Evolutionary conservation across 768 basidiomycete species (phyloP).

Genomic region (Kondoa malvinella): DNA sequence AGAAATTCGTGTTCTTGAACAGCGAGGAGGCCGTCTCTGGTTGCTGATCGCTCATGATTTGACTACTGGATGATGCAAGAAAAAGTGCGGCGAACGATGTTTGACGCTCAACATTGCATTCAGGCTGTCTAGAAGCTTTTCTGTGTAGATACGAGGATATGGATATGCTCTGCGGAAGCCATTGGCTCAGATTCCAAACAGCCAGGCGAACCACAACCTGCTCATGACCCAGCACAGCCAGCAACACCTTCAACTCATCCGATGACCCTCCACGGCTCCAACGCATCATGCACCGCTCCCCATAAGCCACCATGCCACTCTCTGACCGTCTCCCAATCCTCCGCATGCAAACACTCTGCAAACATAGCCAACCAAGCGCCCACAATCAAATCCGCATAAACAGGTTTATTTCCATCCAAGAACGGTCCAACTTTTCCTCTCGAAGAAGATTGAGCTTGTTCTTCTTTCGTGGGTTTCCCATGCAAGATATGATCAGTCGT

Average conservation of each 20-base stretch:
- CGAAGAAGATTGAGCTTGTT: not conserved
- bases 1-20: conserved; percentile 21
- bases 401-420: not conserved
- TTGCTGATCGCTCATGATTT: not conserved
- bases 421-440: not conserved
- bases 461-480: not conserved
- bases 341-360: not conserved
- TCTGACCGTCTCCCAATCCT: not conserved
- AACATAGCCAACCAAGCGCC: not conserved
- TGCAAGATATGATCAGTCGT: not conserved
- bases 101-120: no score
- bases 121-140: no score
- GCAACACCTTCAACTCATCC: not conserved
- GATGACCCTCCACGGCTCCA: not conserved
- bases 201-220: no score
- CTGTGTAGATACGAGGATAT: no score
- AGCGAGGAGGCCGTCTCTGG: not conserved
- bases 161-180: no score
- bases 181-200: no score
- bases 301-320: not conserved
- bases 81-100: no score
- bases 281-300: not conserved
- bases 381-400: not conserved
- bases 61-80: no score
- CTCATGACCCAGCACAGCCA: no score